Percentiles rank a stretch among this genome's conserved stretches.
Evolutionary conservation across 352 stramenopile genomes (phyloP).

Genomic region (Plasmopara viticola): DNA sequence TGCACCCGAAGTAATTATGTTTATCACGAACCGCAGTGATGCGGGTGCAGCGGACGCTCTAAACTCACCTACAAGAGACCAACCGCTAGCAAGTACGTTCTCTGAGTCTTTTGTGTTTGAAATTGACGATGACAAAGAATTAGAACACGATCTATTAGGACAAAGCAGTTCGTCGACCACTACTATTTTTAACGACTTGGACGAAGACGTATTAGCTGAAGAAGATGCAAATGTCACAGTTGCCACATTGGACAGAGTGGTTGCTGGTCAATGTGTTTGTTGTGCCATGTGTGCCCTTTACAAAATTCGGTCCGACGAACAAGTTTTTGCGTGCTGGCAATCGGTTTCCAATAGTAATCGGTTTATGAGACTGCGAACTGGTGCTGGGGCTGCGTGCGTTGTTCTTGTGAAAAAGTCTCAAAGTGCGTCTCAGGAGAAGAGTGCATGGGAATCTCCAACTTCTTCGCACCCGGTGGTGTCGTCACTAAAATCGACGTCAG

Average conservation of each 20-base stretch:
- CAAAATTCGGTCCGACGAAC: constrained; percentile 28
- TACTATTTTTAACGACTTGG: constrained; percentile 14
- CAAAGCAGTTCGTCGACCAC: constrained; percentile 17
- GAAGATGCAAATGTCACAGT: constrained; percentile 1
- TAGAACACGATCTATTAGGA: constrained; percentile 4
- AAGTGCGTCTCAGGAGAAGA: no score
- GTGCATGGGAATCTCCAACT: no score
- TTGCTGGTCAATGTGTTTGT: constrained; percentile 25
- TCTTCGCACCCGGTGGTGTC: no score
- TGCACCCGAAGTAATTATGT: constrained; percentile 25
- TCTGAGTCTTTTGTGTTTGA: constrained; percentile 28
- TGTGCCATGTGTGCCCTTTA: constrained; percentile 39
- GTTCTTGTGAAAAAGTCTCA: no score
- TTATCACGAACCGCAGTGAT: constrained; percentile 28
- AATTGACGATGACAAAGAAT: constrained; percentile 5
- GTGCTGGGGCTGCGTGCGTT: no score
- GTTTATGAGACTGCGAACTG: constrained; percentile 20
- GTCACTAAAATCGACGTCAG: no score
- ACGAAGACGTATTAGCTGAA: constrained; percentile 12
- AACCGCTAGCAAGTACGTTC: constrained; percentile 26
- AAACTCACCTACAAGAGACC: constrained; percentile 17
- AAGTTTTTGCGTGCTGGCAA: constrained; percentile 32
- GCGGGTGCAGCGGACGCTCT: constrained; percentile 1
- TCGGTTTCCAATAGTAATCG: constrained; percentile 19
- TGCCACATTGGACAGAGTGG: constrained; percentile 11